Base-by-base conservation (phyloP, 768 basidiomycete species). In the Melanogaster broomeanus region DNA sequence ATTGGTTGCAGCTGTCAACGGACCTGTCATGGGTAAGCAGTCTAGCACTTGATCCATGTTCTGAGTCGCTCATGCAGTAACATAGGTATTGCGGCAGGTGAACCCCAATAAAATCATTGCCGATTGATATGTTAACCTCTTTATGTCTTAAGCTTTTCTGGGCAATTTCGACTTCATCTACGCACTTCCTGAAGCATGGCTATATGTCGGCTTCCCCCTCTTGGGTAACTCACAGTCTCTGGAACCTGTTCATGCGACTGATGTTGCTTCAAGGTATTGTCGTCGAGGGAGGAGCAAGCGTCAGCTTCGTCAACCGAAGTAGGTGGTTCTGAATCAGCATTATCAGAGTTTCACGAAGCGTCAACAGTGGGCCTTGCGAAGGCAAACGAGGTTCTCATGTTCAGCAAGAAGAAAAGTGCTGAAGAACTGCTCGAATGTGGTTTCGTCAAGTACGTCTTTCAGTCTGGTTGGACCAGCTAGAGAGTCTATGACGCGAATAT, bases 151-250 rank as follows among this genome's bases (percentile, higher is more conserved):
- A 85, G 87, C 81, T 2, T 80, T 83, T 59, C 68, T 86, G n/a
- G 85, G 86, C 1, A 79, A 85, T 52, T 87, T 88, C 52, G 88
- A 90, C 65, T 86, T 90, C 57, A 82, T 90, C 24, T 89, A 87
- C 56, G 76, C 80, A 22, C 64, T 88, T 52, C 81, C 83, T 2
- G 71, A 74, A 49, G 77, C 72, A 0, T 89, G 83, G 81, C 63
- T 90, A 4, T 79, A 80, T 31, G 75, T 82, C 0, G 87, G 86
- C 0, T 89, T 90, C 61, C 77, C 85, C 0, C 85, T 87, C 57
- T 65, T 90, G 19, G 87, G 83, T 60, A 33, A 16, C 52, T 55
- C 24, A 33, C 50, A 12, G 33, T 50, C 25, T 47, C 22, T 5
- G 13, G 9, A 18, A 33, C 28, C 39, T 46, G 44, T 2, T 19